These are phyloP conservation scores for Candida gorgasii DNA, from an alignment of 805 yeast species.

Conservation along the genomic window DNA sequence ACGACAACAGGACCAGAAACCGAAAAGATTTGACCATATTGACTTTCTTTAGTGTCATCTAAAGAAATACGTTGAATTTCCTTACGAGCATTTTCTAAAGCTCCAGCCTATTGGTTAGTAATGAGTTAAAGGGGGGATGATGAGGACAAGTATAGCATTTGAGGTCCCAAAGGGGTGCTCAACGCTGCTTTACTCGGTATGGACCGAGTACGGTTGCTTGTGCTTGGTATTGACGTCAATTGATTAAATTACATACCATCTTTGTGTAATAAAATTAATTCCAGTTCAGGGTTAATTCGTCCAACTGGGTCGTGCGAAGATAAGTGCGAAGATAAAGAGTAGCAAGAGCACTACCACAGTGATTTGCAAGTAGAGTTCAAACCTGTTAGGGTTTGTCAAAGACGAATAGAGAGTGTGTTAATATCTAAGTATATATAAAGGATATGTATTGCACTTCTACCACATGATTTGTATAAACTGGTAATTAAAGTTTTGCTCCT, in stretches of 20 bases:
- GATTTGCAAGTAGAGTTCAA: too few species aligned
- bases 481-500: slow-evolving; percentile 27
- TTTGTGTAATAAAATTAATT: slow-evolving; percentile 3
- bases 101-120: slow-evolving; percentile 71
- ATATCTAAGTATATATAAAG: too few species aligned
- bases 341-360: neutral
- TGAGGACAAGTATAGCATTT: neutral
- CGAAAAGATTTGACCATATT: slow-evolving; percentile 86
- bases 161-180: too few species aligned
- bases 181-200: neutral
- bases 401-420: too few species aligned
- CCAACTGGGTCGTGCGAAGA: slow-evolving; percentile 2
- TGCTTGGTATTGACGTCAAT: neutral
- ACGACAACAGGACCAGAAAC: slow-evolving; percentile 98
- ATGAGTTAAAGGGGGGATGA: neutral
- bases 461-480: neutral
- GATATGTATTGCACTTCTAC: neutral
- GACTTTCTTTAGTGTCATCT: slow-evolving; percentile 68
- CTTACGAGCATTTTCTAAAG: slow-evolving; percentile 94
- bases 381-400: too few species aligned
- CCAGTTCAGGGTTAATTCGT: slow-evolving; percentile 8
- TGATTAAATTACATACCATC: slow-evolving; percentile 4
- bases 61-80: slow-evolving; percentile 83
- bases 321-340: neutral
- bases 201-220: neutral